phyloP scores from a whole-genome alignment of 2,329 filamentous ascomycete species.

The Emericellopsis atlantica region DNA sequence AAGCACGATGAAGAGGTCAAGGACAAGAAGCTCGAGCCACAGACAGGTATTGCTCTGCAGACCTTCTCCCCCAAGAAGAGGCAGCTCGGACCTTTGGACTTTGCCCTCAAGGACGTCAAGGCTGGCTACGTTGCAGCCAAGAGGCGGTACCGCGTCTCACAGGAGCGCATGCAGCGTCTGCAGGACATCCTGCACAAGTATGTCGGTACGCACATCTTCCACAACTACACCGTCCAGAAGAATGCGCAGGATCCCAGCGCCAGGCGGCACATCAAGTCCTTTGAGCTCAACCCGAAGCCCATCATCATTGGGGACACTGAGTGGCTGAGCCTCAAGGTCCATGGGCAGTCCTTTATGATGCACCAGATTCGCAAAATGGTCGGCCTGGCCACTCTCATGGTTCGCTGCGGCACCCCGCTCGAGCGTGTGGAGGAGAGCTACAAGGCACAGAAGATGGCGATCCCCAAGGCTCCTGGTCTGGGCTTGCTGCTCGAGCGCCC shows the following conservation, averaged over 20 bases:
- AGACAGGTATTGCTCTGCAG: conserved; percentile 1
- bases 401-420: conserved; percentile 69
- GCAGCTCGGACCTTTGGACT: conserved; percentile 40
- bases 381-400: conserved; percentile 73
- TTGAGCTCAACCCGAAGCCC: conserved; percentile 62
- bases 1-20: conserved; percentile 9
- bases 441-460: conserved; percentile 59
- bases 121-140: conserved; percentile 72
- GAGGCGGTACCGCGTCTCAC: conserved; percentile 69
- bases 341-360: conserved; percentile 99
- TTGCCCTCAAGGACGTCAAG: conserved; percentile 63
- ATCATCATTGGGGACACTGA: conserved; percentile 84
- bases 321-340: conserved; percentile 91
- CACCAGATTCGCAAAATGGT: conserved; percentile 99
- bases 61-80: conserved; percentile 11
- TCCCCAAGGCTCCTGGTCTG: conserved; percentile 86
- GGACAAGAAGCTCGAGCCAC: conserved; percentile 8
- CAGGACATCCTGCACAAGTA: conserved; percentile 66
- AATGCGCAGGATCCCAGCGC: conserved; percentile 66
- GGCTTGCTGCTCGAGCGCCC: conserved; percentile 82
- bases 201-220: conserved; percentile 78
- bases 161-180: conserved; percentile 58
- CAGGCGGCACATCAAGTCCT: conserved; percentile 86
- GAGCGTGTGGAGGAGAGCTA: conserved; percentile 65
- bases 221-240: conserved; percentile 97